phyloP scores from a whole-genome alignment of 176 grass and related monocot genomes.

The Poa pratensis region DNA sequence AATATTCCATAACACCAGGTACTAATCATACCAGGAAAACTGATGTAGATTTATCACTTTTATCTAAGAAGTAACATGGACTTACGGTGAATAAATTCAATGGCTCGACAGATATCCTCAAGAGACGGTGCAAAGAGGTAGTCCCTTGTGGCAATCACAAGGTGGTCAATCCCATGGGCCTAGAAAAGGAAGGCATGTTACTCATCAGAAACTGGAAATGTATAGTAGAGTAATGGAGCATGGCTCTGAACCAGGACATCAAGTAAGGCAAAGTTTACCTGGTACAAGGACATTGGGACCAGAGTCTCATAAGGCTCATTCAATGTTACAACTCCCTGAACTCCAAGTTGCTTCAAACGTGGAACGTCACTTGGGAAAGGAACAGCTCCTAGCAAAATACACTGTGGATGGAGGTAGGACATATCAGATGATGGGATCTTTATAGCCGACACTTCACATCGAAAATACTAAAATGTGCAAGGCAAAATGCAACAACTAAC shows the following conservation, averaged over 20 bases:
- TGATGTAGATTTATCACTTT: neutral
- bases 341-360: conserved; percentile 75
- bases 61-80: conserved; percentile 6
- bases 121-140: conserved; percentile 86
- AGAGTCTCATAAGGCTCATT: conserved; percentile 95
- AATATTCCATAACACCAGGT: neutral
- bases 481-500: conserved; percentile 36
- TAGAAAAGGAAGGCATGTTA: conserved; percentile 42
- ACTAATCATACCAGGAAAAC: neutral
- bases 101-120: conserved; percentile 80
- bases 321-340: conserved; percentile 82
- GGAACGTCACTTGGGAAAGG: conserved; percentile 93
- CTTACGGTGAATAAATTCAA: conserved; percentile 94
- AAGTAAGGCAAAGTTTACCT: conserved; percentile 51
- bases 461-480: conserved; percentile 23
- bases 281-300: conserved; percentile 82
- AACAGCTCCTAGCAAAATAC: conserved; percentile 88
- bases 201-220: neutral
- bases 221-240: neutral
- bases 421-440: conserved; percentile 16
- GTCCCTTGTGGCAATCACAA: conserved; percentile 96
- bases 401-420: conserved; percentile 44
- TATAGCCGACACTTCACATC: neutral
- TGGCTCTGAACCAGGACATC: neutral
- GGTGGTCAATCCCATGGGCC: conserved; percentile 80